Conservation (phyloP, 305 asterid genomes). For the Lippia alba region DNA sequence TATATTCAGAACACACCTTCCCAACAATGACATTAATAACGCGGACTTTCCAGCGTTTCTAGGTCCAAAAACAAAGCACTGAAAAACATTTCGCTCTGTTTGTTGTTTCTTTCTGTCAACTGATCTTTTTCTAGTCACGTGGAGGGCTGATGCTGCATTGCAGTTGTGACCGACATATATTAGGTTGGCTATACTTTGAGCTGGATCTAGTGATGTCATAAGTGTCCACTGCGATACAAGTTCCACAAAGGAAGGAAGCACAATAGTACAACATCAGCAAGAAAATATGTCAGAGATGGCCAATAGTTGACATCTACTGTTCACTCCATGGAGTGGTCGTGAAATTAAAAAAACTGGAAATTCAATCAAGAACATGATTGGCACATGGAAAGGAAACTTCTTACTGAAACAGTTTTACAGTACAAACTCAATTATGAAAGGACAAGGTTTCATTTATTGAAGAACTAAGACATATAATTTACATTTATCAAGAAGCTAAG, state of each 20-base stretch:
- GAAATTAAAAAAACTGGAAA: conserved; percentile 1
- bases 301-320: conserved; percentile 21
- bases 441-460: conserved; percentile 13
- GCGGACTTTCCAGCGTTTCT: conserved; percentile 89
- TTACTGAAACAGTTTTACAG: conserved; percentile 10
- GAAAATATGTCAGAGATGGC: conserved; percentile 15
- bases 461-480: conserved; percentile 8
- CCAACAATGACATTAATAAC: conserved; percentile 71
- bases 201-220: conserved; percentile 90
- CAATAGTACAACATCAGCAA: conserved; percentile 28
- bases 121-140: conserved; percentile 77
- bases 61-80: conserved; percentile 94
- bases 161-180: conserved; percentile 87
- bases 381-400: conserved; percentile 16
- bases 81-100: conserved; percentile 81
- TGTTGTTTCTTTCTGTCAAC: conserved; percentile 80
- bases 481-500: conserved; percentile 5
- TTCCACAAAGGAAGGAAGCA: conserved; percentile 43
- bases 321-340: conserved; percentile 3
- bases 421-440: conserved; percentile 2
- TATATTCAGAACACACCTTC: conserved; percentile 66
- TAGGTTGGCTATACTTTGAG: conserved; percentile 88
- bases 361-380: conserved; percentile 13
- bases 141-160: conserved; percentile 78
- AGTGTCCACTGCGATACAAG: conserved; percentile 89